Evolutionary conservation across 2,329 filamentous ascomycete species (phyloP), one percentile per base, ranked within the genome.

Genomic region (Scedosporium apiospermum): DNA sequence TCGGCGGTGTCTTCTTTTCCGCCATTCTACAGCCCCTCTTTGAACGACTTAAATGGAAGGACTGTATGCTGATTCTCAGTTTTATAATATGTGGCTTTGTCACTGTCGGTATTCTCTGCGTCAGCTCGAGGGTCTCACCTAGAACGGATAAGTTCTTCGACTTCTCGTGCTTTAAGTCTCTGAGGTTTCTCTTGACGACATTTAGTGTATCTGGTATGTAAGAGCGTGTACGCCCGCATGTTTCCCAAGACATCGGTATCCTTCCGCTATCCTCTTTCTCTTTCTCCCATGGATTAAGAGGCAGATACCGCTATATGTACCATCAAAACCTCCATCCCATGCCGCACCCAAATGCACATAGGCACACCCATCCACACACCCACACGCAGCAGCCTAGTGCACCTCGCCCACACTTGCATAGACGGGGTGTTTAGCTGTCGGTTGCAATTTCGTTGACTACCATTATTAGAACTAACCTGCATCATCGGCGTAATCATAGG

Each of bases 1-100:
- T 88, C n/a, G 88, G 88, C 27, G 88, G 88, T n/a, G 81, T 90
- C 23, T 74, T 84, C 1, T 89, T 89, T 61, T 80, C 80, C 1
- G 70, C 82, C 9, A 68, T 79, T 61, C 69, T 82, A 49, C 76
- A 78, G 65, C 70, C 71, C 21, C 72, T 81, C n/a, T 73, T 82
- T 6, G 69, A 78, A 4, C 75, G 74, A 1, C 69, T 82, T 9
- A 78, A 79, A 3, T 82, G 81, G 60, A 75, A 71, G 3, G 81
- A 79, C 77, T 77, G 73, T 58, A 77, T 77, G n/a, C 76, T 80
- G 16, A 74, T 81, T 61, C 71, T 81, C 12, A 80, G 76, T 21
- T 78, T 82, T 68, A 78, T 82, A 62, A 73, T 82, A 59, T 69
- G 81, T 3, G 76, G 71, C 3, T 72, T 82, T 2, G 74, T 77